Evolutionary conservation across 345 rosid species (phyloP), one percentile per base, ranked within the genome.

Genomic region (Camelina laxa): DNA sequence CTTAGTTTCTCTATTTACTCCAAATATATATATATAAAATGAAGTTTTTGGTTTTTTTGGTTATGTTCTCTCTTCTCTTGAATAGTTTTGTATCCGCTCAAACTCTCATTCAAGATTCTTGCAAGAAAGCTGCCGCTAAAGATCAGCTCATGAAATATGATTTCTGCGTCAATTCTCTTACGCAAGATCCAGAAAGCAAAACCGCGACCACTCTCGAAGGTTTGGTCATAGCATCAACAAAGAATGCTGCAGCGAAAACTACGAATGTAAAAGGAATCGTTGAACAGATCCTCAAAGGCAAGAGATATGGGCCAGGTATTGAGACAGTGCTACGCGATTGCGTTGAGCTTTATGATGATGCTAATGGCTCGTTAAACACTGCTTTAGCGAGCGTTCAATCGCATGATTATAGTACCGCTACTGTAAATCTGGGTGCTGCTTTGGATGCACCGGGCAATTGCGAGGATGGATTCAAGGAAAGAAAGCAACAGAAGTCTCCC

Each of bases 391-490:
- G 16, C 17, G 14, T 81, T 9, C 16, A 27, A 70, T 7, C 45
- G 0, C 22, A 15, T 12, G 82, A 82, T 42, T 84, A 75, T 35
- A 16, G 1, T 16, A 56, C 14, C 0, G 84, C 80, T 42, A 81
- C 67, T 10, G 4, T 60, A 4, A 13, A 62, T 1, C 12, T 77
- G 4, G 81, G 86, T 44, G 81, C 85, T 4, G 86, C 86, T 33
- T 62, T 79, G 79, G 84, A 79, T 59, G 62, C 79, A 10, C 11
- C 82, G 14, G 4, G 0, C 4, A 73, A 80, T 20, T 84, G 89
- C 41, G 80, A 84, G 64, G 74, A 80, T n/a, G 84, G 80, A 56
- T 79, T 86, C 39, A 67, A 77, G 60, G 84, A 82, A 22, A 65
- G 11, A 45, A 33, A 58, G 20, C 41, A 33, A 60, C 9, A 0